Percentiles rank a stretch among this genome's conserved stretches.
These are phyloP conservation scores for Letharia lupina DNA, from an alignment of 495 filamentous ascomycete species.

Conservation along the genomic window DNA sequence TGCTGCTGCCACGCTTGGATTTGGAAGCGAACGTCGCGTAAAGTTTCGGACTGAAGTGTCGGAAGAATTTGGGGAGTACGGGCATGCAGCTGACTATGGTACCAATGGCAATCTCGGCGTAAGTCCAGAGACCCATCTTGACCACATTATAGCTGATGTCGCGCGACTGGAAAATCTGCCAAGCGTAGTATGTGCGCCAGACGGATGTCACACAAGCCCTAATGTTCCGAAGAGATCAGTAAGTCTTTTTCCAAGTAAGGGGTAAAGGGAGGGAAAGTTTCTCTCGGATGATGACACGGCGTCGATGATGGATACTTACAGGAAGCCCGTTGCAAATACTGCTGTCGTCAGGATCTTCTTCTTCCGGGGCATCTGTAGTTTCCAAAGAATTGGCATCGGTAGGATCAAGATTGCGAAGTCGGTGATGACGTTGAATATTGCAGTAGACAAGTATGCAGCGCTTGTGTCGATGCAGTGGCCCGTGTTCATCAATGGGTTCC, in stretches of 20 bases:
- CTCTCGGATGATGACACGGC: not conserved
- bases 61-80: slow-evolving; percentile 19
- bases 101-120: slow-evolving; percentile 14
- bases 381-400: slow-evolving; percentile 21
- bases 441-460: slow-evolving; percentile 21
- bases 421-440: slow-evolving; percentile 21
- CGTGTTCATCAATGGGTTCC: slow-evolving; percentile 27
- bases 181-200: slow-evolving; percentile 18
- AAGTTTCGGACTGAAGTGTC: slow-evolving; percentile 7
- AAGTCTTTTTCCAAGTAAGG: not conserved
- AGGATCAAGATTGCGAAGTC: slow-evolving; percentile 23
- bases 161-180: not conserved
- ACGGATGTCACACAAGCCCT: slow-evolving; percentile 21
- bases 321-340: slow-evolving; percentile 19
- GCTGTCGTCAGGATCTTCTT: slow-evolving; percentile 4
- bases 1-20: not conserved
- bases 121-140: slow-evolving; percentile 16
- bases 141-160: slow-evolving; percentile 19
- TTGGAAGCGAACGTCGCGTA: not conserved
- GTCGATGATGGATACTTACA: slow-evolving; percentile 15
- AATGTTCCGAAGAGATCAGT: not conserved
- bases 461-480: slow-evolving; percentile 33
- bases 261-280: not conserved
- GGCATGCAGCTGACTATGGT: slow-evolving; percentile 20
- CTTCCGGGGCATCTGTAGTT: slow-evolving; percentile 16